Conservation (phyloP, 2,329 filamentous ascomycete genomes). For the Sporothrix dimorphospora region DNA sequence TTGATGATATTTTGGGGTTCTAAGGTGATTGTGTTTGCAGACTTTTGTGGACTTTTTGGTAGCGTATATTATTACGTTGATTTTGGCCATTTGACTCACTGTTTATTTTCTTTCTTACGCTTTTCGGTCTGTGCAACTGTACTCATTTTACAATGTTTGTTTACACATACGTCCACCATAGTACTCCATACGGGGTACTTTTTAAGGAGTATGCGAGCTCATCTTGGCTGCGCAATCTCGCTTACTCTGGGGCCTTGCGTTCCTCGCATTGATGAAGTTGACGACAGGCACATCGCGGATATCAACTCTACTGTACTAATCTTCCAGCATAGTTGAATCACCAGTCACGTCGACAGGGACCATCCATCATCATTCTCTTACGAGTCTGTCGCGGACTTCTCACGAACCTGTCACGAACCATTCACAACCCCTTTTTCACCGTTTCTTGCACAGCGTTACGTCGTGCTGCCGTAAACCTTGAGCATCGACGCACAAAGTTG, state of each 20-base stretch:
- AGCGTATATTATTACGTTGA: background rate
- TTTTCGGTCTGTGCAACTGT: background rate
- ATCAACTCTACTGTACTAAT: constrained; percentile 5
- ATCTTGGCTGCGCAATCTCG: background rate
- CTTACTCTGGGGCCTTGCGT: background rate
- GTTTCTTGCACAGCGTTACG: background rate
- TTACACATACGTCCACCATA: background rate
- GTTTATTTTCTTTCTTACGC: background rate
- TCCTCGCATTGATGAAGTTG: background rate
- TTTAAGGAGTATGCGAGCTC: background rate
- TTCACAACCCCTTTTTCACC: background rate
- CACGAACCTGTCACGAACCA: background rate
- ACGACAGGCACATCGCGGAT: background rate
- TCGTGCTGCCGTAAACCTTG: background rate
- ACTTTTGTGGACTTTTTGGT: background rate
- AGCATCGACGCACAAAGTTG: background rate
- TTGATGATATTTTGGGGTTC: constrained; percentile 28
- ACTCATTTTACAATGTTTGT: background rate
- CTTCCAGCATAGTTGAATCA: background rate
- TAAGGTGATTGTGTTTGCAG: background rate
- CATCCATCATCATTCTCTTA: background rate
- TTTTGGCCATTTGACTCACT: background rate
- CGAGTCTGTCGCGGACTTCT: background rate
- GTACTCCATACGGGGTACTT: background rate
- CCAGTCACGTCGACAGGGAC: background rate